Evolutionary conservation across 352 stramenopile species (phyloP).

Genomic region (Phytopythium helicoides): DNA sequence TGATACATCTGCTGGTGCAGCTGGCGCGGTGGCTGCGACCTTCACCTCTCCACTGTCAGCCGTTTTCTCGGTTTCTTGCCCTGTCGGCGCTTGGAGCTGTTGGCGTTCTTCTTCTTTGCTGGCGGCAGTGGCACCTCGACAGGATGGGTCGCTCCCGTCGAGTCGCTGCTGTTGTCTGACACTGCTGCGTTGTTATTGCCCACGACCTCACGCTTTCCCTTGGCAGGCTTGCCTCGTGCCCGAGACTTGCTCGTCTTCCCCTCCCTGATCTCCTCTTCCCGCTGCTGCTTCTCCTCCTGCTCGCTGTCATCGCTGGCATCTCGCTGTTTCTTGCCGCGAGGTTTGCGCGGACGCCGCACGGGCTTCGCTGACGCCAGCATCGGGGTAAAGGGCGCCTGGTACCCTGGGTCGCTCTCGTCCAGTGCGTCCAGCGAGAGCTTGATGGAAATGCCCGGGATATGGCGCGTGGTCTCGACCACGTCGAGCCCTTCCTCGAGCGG

Average conservation of each 20-base stretch:
- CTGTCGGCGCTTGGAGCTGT: too few species aligned
- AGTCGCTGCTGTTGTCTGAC: too few species aligned
- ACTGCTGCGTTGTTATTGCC: slow-evolving; percentile 23
- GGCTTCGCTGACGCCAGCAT: slow-evolving; percentile 38
- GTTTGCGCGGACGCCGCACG: slow-evolving; percentile 8
- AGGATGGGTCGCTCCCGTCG: too few species aligned
- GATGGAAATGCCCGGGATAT: slow-evolving; percentile 78
- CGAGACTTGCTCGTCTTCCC: slow-evolving; percentile 10
- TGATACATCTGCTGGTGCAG: too few species aligned
- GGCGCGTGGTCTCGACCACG: slow-evolving; percentile 64
- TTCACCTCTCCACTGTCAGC: too few species aligned
- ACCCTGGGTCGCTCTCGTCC: slow-evolving; percentile 54
- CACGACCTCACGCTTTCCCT: slow-evolving; percentile 25
- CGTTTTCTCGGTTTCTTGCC: too few species aligned
- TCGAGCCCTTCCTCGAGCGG: slow-evolving; percentile 84
- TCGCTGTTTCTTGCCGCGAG: slow-evolving; percentile 6
- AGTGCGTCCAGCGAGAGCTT: slow-evolving; percentile 65
- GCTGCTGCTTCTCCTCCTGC: slow-evolving; percentile 9
- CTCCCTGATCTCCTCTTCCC: slow-evolving; percentile 7
- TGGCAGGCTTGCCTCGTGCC: slow-evolving; percentile 12
- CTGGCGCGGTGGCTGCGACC: too few species aligned
- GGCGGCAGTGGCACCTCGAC: too few species aligned
- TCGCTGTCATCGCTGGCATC: neutral
- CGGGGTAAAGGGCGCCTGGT: slow-evolving; percentile 68
- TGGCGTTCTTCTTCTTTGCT: neutral